Base-by-base conservation (phyloP, 2,329 filamentous ascomycete species). In the Nannizziopsis arthrosporioides region DNA sequence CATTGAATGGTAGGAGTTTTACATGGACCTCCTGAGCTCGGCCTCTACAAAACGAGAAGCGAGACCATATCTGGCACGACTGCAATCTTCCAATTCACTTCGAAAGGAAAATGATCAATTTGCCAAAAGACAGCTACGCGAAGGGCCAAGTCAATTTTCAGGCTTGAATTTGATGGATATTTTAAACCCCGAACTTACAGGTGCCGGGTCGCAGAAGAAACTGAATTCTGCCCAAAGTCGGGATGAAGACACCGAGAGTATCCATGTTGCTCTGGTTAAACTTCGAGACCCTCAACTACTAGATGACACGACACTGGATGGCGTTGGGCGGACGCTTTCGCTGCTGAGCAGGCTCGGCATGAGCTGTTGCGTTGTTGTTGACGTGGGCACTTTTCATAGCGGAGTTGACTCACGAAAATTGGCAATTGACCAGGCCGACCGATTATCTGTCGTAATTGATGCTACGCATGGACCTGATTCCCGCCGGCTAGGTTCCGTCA, bases 1-100 rank as follows among this genome's bases (percentile, higher is more conserved):
- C 5, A 17, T 32, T 40, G 14, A 19, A 32, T 5, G 22, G 15
- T 55, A 88, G 82, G 86, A 94, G 61, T 84, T 94, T 59, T 82
- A 94, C 57, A 75, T 93, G 30, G 89, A 87, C 12, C 78, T 96
- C 2, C 73, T 98, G 30, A 86, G 85, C 59, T 87, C 89, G 14
- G 87, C 88, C 9, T 85, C 89, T 5, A 95, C 90, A 0, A 94
- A 89, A 66, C 81, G 92, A 58, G 92, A 98, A 69, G 88, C 89
- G 42, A 89, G 85, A 65, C 81, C 85, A 34, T 98, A 95, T 61
- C 75, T 98, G 12, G 84, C 92, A 57, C 89, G 87, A 52, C 94
- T 95, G 63, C 81, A 79, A 43, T 67, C 69, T 7, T 52, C 62
- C 45, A 59, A 42, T 19, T 15, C 46, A 10, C n/a, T 34, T 2